These are phyloP conservation scores for Erysimum cheiranthoides DNA, from an alignment of 345 rosid species.

Conservation along the genomic window DNA sequence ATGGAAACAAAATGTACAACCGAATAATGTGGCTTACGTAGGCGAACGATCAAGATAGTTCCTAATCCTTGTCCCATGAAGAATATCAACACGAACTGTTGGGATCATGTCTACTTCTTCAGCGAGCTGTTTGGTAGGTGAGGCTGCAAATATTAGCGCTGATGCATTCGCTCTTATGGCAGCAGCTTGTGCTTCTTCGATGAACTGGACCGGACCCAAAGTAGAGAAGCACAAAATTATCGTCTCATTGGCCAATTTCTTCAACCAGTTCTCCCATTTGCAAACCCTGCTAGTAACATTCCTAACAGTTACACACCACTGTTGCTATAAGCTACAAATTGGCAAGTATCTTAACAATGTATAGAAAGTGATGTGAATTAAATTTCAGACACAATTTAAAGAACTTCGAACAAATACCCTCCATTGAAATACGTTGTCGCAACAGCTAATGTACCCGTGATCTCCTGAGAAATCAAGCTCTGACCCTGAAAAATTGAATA, in stretches of 20 bases:
- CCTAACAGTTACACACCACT: not conserved
- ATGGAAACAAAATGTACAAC: not conserved
- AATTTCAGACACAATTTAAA: not conserved
- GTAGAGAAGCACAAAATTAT: constrained; percentile 65
- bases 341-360: not conserved
- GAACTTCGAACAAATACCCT: constrained; percentile 46
- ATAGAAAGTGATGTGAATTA: not conserved
- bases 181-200: constrained; percentile 60
- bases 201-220: constrained; percentile 47
- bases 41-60: constrained; percentile 51
- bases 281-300: constrained; percentile 49
- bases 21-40: constrained; percentile 40
- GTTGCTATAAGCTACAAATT: constrained; percentile 4
- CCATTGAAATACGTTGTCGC: constrained; percentile 53
- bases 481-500: constrained; percentile 54
- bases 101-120: constrained; percentile 59
- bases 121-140: constrained; percentile 54
- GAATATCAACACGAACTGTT: constrained; percentile 57
- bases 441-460: constrained; percentile 51
- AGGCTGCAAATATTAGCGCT: constrained; percentile 63
- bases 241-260: constrained; percentile 50
- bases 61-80: constrained; percentile 57
- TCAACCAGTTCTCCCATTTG: constrained; percentile 47
- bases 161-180: constrained; percentile 54
- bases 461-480: constrained; percentile 57